phyloP scores from a whole-genome alignment of 768 basidiomycete species.

The Hericium alpestre region DNA sequence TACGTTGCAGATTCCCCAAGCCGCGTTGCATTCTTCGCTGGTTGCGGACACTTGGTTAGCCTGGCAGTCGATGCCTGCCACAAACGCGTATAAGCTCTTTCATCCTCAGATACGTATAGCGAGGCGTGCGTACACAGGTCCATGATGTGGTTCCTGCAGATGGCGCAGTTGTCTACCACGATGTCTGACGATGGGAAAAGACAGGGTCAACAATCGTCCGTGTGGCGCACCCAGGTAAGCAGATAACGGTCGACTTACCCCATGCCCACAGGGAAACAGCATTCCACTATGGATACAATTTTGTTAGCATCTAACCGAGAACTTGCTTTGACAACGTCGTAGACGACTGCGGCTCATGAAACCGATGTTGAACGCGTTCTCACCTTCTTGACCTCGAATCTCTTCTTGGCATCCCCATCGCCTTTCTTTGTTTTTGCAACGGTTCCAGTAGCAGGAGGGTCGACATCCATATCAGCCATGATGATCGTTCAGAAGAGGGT shows the following conservation, averaged over 20 bases:
- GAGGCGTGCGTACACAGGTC: slow-evolving; percentile 69
- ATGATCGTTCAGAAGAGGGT: background rate
- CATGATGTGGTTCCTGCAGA: slow-evolving; percentile 99
- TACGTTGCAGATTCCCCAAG: slow-evolving; percentile 99
- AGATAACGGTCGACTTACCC: slow-evolving; percentile 42
- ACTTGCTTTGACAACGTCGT: background rate
- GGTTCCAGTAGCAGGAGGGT: slow-evolving; percentile 32
- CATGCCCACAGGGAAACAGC: slow-evolving; percentile 98
- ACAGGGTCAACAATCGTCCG: background rate
- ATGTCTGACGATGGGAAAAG: slow-evolving; percentile 50
- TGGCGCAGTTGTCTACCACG: slow-evolving; percentile 98
- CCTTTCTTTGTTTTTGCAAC: slow-evolving; percentile 27
- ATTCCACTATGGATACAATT: slow-evolving; percentile 69
- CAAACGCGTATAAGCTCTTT: background rate
- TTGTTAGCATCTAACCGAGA: background rate
- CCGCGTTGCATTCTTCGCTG: slow-evolving; percentile 93
- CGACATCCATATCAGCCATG: slow-evolving; percentile 69
- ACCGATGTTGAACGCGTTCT: background rate
- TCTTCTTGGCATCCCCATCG: slow-evolving; percentile 64
- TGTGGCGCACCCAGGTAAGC: background rate
- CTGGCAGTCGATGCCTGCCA: slow-evolving; percentile 94
- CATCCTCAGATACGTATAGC: too few species aligned
- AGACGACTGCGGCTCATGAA: too few species aligned
- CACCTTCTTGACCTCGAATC: slow-evolving; percentile 99
- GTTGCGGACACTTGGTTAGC: slow-evolving; percentile 97